Percentiles rank a stretch among this genome's conserved stretches.
These are phyloP conservation scores for Fusarium heterosporum DNA, from an alignment of 2,329 filamentous ascomycete genomes.

Conservation along the genomic window DNA sequence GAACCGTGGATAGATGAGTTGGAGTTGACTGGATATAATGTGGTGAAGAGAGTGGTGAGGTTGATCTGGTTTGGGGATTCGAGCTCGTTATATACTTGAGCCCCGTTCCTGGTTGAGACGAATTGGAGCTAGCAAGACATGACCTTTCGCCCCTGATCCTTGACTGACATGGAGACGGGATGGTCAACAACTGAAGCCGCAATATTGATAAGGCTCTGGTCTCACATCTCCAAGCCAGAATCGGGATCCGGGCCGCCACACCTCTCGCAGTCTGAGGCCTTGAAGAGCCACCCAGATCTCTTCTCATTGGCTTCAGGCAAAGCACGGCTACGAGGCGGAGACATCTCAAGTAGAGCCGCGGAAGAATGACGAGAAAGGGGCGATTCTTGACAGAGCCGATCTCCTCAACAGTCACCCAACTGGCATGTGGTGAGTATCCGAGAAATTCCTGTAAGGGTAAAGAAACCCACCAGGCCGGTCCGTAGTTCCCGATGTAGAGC, in stretches of 20 bases:
- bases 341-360: conserved; percentile 12
- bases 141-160: neutral
- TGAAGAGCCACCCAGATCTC: conserved; percentile 2
- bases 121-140: conserved; percentile 3
- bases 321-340: conserved; percentile 6
- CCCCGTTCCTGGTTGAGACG: neutral
- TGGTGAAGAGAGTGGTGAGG: conserved; percentile 26
- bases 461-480: conserved; percentile 24
- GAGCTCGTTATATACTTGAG: conserved; percentile 34
- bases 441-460: conserved; percentile 4
- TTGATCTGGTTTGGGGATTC: conserved; percentile 15
- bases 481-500: conserved; percentile 30
- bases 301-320: conserved; percentile 5
- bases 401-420: conserved; percentile 17
- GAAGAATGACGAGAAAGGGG: conserved; percentile 5
- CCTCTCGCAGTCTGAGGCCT: conserved; percentile 15
- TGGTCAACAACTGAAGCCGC: conserved; percentile 25
- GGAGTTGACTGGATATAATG: conserved; percentile 25
- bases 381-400: conserved; percentile 8
- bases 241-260: conserved; percentile 34
- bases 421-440: conserved; percentile 13
- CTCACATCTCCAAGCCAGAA: conserved; percentile 8
- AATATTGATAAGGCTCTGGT: conserved; percentile 17
- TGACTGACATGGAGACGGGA: neutral
- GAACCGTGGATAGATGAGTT: conserved; percentile 19